phyloP scores from a whole-genome alignment of 2,329 filamentous ascomycete species.

The Calycina marina region DNA sequence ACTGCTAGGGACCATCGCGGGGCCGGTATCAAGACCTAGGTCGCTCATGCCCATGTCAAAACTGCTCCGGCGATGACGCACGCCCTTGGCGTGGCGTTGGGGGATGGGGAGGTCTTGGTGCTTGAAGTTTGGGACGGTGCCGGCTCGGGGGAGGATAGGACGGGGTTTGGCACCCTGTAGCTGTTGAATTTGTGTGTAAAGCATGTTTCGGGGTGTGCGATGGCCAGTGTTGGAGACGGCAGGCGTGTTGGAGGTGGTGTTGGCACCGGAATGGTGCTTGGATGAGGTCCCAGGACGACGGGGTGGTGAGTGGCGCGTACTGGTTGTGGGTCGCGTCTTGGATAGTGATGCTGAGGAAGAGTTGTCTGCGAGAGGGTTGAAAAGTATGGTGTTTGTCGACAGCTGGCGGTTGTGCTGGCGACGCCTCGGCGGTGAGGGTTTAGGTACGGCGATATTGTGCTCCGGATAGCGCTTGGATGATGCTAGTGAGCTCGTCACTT shows the following conservation, averaged over 20 bases:
- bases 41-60: conserved; percentile 60
- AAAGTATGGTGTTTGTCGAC: conserved; percentile 74
- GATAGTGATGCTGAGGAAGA: conserved; percentile 28
- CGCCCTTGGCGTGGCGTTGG: conserved; percentile 8
- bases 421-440: conserved; percentile 9
- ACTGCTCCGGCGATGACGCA: conserved; percentile 35
- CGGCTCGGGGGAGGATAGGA: conserved; percentile 37
- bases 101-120: conserved; percentile 6
- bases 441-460: conserved; percentile 4
- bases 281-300: conserved; percentile 25
- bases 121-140: conserved; percentile 38
- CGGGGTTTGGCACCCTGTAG: conserved; percentile 34
- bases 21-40: conserved; percentile 47
- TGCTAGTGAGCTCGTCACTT: conserved; percentile 7
- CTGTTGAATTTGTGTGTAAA: conserved; percentile 20
- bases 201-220: conserved; percentile 18
- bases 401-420: conserved; percentile 51
- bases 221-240: conserved; percentile 6
- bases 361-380: conserved; percentile 46
- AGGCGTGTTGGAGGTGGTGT: conserved; percentile 16
- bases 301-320: conserved; percentile 20
- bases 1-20: conserved; percentile 55
- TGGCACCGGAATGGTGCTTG: conserved; percentile 16
- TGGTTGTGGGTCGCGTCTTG: conserved; percentile 24
- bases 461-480: conserved; percentile 2